Base-by-base conservation (phyloP, 441 rosid species). In the Euphorbia neoarborescens region DNA sequence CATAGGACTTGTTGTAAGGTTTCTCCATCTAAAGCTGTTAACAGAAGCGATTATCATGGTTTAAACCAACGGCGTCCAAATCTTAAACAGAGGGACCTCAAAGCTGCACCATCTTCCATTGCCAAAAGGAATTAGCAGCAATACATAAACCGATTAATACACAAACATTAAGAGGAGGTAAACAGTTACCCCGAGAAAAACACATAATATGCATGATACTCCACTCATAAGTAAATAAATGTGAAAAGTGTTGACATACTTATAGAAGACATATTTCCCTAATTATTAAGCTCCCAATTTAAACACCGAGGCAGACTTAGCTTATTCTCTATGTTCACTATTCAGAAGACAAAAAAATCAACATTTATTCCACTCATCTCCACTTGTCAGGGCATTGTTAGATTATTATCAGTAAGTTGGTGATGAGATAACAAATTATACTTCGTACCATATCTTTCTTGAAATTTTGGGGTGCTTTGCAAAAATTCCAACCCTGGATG, bases 401-500 rank as follows among this genome's bases (percentile, higher is more conserved):
- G 14, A 57, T 25, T 7, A 10, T 25, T 14, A 38, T 63, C 22
- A 37, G 6, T 5, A 44, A 64, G 7, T 13, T 40, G 35, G 27
- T 25, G 35, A 42, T n/a, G 19, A 44, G 30, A 27, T 19, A 68
- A 17, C 35, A 9, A 67, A 67, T 32, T 34, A 46, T 25, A 40
- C 57, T n/a, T 27, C 88, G 38, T 79, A 94, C 99, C 99, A 78
- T 94, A 94, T 94, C 99, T 89, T 83, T 94, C 94, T 83, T 91
- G 99, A 86, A 94, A 94, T 81, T 94, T 97, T 56, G 92, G 95
- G 28, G 96, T 91, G 76, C 81, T 83, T 68, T 90, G 96, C 71
- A 94, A 80, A 80, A 94, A 94, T 75, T 91, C 99, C 80, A 94
- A 79, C 51, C 99, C 99, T 3, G 97, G 94, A 86, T 94, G 99